These are phyloP conservation scores for Emiliania huxleyi DNA, from an alignment of 78 protist genomes.

Conservation along the genomic window DNA sequence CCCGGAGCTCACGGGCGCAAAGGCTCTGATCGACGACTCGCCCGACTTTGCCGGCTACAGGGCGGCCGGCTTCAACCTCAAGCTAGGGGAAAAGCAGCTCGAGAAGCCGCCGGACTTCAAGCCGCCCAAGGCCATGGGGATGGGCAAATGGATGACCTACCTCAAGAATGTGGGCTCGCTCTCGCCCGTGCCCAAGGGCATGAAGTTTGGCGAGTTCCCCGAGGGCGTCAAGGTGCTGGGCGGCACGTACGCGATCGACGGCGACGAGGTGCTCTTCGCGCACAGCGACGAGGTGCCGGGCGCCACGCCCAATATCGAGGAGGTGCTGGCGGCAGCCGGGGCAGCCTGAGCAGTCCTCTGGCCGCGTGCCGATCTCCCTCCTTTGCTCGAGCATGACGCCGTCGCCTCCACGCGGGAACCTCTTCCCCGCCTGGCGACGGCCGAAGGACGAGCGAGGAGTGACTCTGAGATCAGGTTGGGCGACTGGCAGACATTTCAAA, in stretches of 20 bases:
- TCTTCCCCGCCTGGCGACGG: too few species aligned
- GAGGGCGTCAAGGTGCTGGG: not conserved
- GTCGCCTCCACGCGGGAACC: too few species aligned
- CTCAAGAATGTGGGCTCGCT: not conserved
- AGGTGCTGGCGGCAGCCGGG: too few species aligned
- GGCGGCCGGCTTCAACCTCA: not conserved
- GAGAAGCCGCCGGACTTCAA: not conserved
- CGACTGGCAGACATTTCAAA: too few species aligned
- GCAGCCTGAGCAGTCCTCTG: too few species aligned
- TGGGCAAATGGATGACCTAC: not conserved
- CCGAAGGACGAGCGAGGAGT: too few species aligned
- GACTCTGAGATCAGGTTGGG: too few species aligned
- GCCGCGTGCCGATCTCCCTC: too few species aligned
- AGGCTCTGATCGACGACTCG: not conserved
- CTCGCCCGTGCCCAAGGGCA: not conserved
- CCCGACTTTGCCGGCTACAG: not conserved
- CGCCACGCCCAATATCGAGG: not conserved
- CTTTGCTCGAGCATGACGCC: too few species aligned
- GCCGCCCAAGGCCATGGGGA: not conserved
- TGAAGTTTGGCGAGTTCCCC: not conserved
- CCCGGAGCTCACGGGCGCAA: not conserved
- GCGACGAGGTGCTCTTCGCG: not conserved
- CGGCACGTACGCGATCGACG: slow-evolving; percentile 20
- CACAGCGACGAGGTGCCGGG: too few species aligned
- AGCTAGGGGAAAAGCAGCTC: not conserved